phyloP scores from a whole-genome alignment of 192 early-diverging fungal genomes.

The Rhizophagus sp. region DNA sequence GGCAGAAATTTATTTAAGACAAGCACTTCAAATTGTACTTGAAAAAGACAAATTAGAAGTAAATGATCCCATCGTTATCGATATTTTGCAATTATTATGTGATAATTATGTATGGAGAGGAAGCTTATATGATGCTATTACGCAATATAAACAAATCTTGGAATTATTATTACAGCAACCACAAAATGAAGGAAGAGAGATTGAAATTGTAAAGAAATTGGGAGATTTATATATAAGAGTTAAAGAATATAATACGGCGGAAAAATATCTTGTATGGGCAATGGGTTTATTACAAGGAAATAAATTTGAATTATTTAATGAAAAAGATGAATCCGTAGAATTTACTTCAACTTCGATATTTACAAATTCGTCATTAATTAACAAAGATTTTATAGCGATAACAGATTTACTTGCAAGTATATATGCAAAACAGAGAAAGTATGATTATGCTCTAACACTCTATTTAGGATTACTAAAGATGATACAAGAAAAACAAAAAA shows the following conservation, averaged over 20 bases:
- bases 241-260: constrained; percentile 39
- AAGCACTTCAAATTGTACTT: constrained; percentile 36
- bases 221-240: constrained; percentile 41
- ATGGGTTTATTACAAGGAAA: constrained; percentile 32
- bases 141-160: constrained; percentile 40
- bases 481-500: constrained; percentile 34
- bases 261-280: constrained; percentile 51
- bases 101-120: constrained; percentile 34
- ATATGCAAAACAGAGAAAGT: constrained; percentile 52
- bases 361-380: not conserved
- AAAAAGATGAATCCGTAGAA: not conserved
- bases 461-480: constrained; percentile 47
- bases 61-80: constrained; percentile 24
- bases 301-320: not conserved
- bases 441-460: constrained; percentile 47
- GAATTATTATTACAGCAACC: constrained; percentile 41
- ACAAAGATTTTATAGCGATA: constrained; percentile 33
- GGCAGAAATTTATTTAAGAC: constrained; percentile 45
- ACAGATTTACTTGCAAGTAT: constrained; percentile 46
- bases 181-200: constrained; percentile 35
- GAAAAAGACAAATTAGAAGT: constrained; percentile 33
- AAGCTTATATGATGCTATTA: constrained; percentile 39
- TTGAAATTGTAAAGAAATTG: constrained; percentile 40
- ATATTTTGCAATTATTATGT: constrained; percentile 33
- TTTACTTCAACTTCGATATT: not conserved